Conservation (phyloP, 1,139 yeast genomes). For the Yamadazyma taylorii region DNA sequence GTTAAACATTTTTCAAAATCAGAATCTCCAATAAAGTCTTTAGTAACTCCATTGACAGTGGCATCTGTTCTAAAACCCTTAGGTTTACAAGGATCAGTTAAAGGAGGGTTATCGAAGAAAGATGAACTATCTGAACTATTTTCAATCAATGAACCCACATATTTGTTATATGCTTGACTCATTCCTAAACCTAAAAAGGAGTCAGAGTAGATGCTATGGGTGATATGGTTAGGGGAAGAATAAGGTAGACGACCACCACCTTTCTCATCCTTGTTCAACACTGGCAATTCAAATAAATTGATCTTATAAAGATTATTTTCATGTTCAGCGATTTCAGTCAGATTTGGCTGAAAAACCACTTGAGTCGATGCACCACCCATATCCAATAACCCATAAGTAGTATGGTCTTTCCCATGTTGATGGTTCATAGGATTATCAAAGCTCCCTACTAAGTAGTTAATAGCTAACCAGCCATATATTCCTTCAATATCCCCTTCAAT, state of each 20-base stretch:
- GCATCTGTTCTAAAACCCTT: conserved; percentile 33
- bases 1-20: conserved; percentile 56
- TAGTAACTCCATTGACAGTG: conserved; percentile 24
- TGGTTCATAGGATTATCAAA: conserved; percentile 51
- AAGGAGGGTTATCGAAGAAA: conserved; percentile 24
- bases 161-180: conserved; percentile 61
- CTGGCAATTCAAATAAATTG: conserved; percentile 43
- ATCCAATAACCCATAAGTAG: conserved; percentile 73
- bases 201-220: conserved; percentile 62
- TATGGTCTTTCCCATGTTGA: conserved; percentile 51
- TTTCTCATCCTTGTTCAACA: conserved; percentile 3
- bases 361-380: conserved; percentile 93
- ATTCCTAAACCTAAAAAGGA: conserved; percentile 80
- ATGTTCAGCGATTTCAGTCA: conserved; percentile 54
- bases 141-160: conserved; percentile 40
- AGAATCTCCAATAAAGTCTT: conserved; percentile 58
- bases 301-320: conserved; percentile 54
- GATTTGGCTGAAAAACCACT: conserved; percentile 72
- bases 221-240: conserved; percentile 20
- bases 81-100: conserved; percentile 67
- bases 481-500: conserved; percentile 82
- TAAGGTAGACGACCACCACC: not conserved
- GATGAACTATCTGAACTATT: conserved; percentile 13
- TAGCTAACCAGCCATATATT: conserved; percentile 76
- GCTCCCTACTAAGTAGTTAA: conserved; percentile 66